Conservation (phyloP, 1,139 yeast species). For the Pichia sorboxylosa region DNA sequence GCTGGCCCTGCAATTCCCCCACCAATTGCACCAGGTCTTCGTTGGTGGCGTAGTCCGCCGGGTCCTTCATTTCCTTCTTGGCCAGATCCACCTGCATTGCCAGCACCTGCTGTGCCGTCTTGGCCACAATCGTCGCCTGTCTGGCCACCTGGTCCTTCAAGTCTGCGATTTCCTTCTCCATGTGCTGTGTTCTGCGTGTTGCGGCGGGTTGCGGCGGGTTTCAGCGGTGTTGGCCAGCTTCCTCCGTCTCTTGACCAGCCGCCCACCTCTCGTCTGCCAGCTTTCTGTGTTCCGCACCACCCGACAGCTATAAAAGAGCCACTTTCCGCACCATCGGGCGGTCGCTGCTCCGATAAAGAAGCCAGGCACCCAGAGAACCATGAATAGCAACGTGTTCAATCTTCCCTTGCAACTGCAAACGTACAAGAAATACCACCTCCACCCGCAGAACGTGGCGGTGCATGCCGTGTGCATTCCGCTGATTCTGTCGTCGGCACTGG, state of each 20-base stretch:
- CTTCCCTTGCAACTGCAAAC: constrained; percentile 62
- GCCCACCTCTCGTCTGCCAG: too few relatives aligned
- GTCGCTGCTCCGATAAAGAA: too few relatives aligned
- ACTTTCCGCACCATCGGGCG: too few relatives aligned
- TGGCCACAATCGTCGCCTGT: constrained; percentile 35
- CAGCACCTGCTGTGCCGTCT: constrained; percentile 70
- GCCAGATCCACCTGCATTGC: constrained; percentile 50
- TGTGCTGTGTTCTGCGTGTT: too few relatives aligned
- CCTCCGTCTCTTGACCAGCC: too few relatives aligned
- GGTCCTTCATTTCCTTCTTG: constrained; percentile 33
- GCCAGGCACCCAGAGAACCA: too few relatives aligned
- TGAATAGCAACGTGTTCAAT: constrained; percentile 30
- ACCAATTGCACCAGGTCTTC: constrained; percentile 79
- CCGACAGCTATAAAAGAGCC: too few relatives aligned
- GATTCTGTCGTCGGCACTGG: constrained; percentile 48
- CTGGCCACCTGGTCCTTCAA: constrained; percentile 39
- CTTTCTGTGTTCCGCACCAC: too few relatives aligned
- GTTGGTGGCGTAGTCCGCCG: constrained; percentile 57
- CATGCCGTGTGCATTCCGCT: constrained; percentile 75
- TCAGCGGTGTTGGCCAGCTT: too few relatives aligned
- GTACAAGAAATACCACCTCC: constrained; percentile 67
- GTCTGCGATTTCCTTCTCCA: constrained; percentile 34
- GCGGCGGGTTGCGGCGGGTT: too few relatives aligned
- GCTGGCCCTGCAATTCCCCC: constrained; percentile 80
- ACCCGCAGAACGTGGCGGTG: constrained; percentile 50